Evolutionary conservation across 2,329 filamentous ascomycete species (phyloP).

Genomic region (Venturia aucupariae): DNA sequence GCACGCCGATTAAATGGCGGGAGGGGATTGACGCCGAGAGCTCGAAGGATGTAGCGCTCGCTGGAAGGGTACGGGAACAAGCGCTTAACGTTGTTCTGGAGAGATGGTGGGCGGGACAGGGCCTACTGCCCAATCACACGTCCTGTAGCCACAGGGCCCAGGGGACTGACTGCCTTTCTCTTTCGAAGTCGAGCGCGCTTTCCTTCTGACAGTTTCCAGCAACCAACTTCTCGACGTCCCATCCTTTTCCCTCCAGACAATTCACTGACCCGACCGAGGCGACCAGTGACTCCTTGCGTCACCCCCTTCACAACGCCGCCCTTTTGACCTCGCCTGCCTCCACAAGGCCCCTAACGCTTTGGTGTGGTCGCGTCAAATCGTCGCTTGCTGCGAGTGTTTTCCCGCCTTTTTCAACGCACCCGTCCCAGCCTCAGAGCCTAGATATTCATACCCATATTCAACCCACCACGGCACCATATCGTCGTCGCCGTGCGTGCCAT

Average conservation of each 20-base stretch:
- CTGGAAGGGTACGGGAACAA: background rate
- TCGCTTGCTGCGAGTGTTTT: conserved; percentile 2
- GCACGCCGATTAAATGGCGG: no score
- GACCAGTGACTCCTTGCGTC: background rate
- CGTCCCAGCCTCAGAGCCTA: background rate
- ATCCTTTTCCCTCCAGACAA: background rate
- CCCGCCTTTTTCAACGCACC: background rate
- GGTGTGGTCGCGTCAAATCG: background rate
- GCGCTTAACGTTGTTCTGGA: background rate
- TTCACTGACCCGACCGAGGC: background rate
- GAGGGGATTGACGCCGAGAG: background rate
- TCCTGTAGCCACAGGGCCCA: background rate
- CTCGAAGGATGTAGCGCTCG: background rate
- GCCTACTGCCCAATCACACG: background rate
- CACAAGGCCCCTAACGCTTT: background rate
- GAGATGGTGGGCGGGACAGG: background rate
- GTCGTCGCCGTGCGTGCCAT: background rate
- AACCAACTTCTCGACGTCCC: no score
- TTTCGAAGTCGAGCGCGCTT: background rate
- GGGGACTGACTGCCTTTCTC: background rate
- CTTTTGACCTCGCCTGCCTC: background rate
- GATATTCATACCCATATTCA: no score
- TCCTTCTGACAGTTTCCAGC: background rate
- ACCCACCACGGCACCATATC: background rate
- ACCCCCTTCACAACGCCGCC: background rate